Percentiles rank a stretch among this genome's conserved stretches.
Evolutionary conservation across 805 yeast genomes (phyloP).

Genomic region (Cyberlindnera sargentensis): DNA sequence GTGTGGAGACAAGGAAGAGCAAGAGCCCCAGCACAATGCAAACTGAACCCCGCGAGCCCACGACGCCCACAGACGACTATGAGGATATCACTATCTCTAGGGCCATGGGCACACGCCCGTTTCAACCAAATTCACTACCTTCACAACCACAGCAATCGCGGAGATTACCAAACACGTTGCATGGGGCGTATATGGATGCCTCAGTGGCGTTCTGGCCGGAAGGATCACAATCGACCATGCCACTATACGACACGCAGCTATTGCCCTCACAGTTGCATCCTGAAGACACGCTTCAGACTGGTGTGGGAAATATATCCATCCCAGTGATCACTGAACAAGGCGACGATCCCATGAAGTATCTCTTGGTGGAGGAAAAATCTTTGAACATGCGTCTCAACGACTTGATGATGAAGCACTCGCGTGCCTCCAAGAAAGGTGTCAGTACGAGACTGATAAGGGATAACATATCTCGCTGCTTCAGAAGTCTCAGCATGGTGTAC

Average conservation of each 20-base stretch:
- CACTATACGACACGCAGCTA: neutral
- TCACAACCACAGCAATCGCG: neutral
- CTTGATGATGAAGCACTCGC: slow-evolving; percentile 19
- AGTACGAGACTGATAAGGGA: slow-evolving; percentile 24
- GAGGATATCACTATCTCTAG: slow-evolving; percentile 1
- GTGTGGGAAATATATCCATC: neutral
- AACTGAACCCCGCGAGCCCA: neutral
- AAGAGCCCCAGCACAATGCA: slow-evolving; percentile 1
- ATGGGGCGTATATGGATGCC: neutral
- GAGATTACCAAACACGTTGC: neutral
- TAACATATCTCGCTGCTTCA: slow-evolving; percentile 26
- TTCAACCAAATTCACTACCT: neutral
- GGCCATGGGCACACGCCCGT: neutral
- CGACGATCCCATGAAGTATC: slow-evolving; percentile 12
- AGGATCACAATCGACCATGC: neutral
- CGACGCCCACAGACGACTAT: slow-evolving; percentile 2
- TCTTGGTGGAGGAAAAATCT: slow-evolving; percentile 16
- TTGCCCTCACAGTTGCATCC: neutral
- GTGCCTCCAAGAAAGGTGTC: slow-evolving; percentile 27
- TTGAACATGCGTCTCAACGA: slow-evolving; percentile 12
- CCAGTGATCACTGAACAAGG: neutral
- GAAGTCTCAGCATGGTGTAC: slow-evolving; percentile 31
- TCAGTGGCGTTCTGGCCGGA: slow-evolving; percentile 2
- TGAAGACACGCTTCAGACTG: neutral
- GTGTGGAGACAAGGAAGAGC: neutral